These are phyloP conservation scores for Hortiboletus flavorubellus DNA, from an alignment of 768 basidiomycete genomes.

Conservation along the genomic window DNA sequence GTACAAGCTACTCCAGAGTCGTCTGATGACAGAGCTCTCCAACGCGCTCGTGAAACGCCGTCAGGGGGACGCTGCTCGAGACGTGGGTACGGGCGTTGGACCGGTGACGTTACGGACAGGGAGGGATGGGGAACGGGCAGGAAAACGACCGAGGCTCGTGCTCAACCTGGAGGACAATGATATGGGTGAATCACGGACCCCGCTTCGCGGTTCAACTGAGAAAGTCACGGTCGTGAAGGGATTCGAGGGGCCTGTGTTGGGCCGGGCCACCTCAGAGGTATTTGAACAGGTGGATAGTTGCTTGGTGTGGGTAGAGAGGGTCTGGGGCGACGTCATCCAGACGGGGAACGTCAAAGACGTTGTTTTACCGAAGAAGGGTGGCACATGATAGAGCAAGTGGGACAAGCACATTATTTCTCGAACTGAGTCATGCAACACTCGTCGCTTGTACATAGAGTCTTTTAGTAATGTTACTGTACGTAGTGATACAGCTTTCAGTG, in stretches of 20 bases:
- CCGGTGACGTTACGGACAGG: slow-evolving; percentile 35
- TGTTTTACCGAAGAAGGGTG: background rate
- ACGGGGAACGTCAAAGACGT: background rate
- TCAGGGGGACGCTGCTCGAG: slow-evolving; percentile 2
- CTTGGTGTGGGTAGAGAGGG: slow-evolving; percentile 52
- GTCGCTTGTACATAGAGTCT: background rate
- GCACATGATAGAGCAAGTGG: background rate
- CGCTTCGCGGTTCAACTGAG: background rate
- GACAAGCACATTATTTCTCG: no score
- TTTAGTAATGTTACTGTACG: background rate
- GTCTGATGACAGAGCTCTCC: slow-evolving; percentile 45
- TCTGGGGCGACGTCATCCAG: slow-evolving; percentile 49
- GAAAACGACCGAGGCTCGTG: slow-evolving; percentile 27
- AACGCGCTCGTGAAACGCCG: slow-evolving; percentile 25
- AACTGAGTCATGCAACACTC: no score
- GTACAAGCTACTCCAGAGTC: slow-evolving; percentile 57
- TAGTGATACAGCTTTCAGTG: no score
- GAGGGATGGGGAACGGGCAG: slow-evolving; percentile 16
- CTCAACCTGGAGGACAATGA: slow-evolving; percentile 21
- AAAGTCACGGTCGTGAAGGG: slow-evolving; percentile 46
- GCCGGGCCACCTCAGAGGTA: slow-evolving; percentile 40
- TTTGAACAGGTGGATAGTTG: slow-evolving; percentile 38
- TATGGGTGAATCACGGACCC: slow-evolving; percentile 7
- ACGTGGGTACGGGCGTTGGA: background rate
- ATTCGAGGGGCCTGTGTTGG: slow-evolving; percentile 62